Base-by-base conservation (phyloP, 176 grass and related monocot species). In the Lolium rigidum region DNA sequence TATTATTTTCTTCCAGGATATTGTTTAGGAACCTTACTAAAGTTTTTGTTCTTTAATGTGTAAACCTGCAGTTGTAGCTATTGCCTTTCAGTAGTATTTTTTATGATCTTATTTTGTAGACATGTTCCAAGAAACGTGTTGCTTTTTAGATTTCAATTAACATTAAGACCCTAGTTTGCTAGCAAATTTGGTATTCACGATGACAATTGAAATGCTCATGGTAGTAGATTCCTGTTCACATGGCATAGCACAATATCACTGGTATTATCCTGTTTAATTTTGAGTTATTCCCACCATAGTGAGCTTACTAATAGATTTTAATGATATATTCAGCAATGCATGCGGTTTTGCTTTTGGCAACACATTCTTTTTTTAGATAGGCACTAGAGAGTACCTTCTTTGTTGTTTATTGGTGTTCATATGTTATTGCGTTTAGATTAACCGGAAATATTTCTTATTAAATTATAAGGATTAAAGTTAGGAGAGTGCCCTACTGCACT, bases 61-160 rank as follows among this genome's bases (percentile, higher is more conserved):
- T 46, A 70, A 82, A 37, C 57, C 31, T 70, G 71, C 39, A 75
- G 69, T 75, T 85, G 10, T 76, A n/a, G 9, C 14, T 41, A 6
- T 66, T 49, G 9, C 14, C 80, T 85, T 26, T 69, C 38, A 76
- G 83, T 21, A 35, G 38, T 77, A 5, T 69, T 31, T 85, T 39
- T 72, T 39, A 74, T 35, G 70, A 5, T 35, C 20, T 82, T 76
- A 76, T 76, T 37, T 11, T 47, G 10, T 35, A 50, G 69, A 35
- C 55, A 74, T 75, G 38, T 62, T 62, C 5, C 24, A 63, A 11
- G 43, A 84, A 76, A 39, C 7, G 49, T 15, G 20, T 73, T 13
- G 1, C 1, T 17, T 75, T 48, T 8, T 37, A 4, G 13, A 74
- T 50, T 51, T 35, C 43, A 63, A 50, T 84, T 17, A 62, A 83